Evolutionary conservation across 768 basidiomycete genomes (phyloP).

Genomic region (Boletus reticuloceps): DNA sequence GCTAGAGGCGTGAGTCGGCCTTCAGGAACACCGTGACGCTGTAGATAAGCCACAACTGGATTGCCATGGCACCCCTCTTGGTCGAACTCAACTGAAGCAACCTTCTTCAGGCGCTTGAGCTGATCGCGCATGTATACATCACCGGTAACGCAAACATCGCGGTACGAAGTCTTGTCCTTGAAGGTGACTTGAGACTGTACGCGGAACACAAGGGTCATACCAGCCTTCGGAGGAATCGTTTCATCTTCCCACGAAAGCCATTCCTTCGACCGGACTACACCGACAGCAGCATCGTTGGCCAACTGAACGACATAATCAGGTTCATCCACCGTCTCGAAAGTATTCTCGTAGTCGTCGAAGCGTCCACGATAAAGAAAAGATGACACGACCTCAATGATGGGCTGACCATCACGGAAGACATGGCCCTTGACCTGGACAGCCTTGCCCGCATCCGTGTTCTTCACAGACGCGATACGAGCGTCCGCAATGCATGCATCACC

Average conservation of each 20-base stretch:
- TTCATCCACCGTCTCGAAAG: conserved; percentile 90
- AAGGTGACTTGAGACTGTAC: conserved; percentile 83
- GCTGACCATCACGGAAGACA: conserved; percentile 72
- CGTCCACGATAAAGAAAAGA: conserved; percentile 96
- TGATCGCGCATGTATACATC: conserved; percentile 87
- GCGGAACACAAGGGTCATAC: conserved; percentile 87
- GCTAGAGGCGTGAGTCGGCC: conserved; percentile 76
- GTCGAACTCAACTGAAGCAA: conserved; percentile 83
- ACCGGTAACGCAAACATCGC: conserved; percentile 77
- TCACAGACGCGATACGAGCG: conserved; percentile 85
- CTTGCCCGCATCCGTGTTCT: conserved; percentile 90
- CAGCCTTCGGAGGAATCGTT: conserved; percentile 69
- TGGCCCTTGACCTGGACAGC: conserved; percentile 86
- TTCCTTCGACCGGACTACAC: conserved; percentile 91
- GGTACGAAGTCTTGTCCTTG: conserved; percentile 86
- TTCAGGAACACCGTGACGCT: conserved; percentile 83
- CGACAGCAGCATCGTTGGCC: conserved; percentile 74
- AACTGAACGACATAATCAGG: conserved; percentile 83
- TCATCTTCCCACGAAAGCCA: conserved; percentile 98
- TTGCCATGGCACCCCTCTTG: conserved; percentile 90
- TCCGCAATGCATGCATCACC: conserved; percentile 91
- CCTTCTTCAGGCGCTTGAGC: conserved; percentile 83
- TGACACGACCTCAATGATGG: conserved; percentile 90
- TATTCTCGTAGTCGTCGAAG: conserved; percentile 92
- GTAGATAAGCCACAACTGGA: conserved; percentile 88